Percentiles rank a stretch among this genome's conserved stretches.
Conservation (phyloP, 192 early-diverging fungal species). For the Coemansia umbellata region DNA sequence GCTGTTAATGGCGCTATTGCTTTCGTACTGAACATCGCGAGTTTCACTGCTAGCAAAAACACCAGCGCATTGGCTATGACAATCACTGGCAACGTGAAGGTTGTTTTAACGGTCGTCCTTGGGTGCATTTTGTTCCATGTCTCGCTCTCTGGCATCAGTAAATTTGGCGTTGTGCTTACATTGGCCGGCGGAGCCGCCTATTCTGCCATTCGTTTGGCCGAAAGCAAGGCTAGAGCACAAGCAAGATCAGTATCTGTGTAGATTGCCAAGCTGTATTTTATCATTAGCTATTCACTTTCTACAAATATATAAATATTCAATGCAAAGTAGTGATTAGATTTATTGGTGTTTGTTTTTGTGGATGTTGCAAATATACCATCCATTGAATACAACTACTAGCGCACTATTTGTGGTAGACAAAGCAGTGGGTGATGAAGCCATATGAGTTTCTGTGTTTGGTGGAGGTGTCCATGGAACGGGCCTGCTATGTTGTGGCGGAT, state of each 20-base stretch:
- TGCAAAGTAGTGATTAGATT: too few species aligned
- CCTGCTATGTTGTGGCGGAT: too few species aligned
- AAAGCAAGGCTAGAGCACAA: neutral
- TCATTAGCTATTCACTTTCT: too few species aligned
- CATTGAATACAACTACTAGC: too few species aligned
- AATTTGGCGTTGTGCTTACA: slow-evolving; percentile 36
- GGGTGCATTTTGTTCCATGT: slow-evolving; percentile 40
- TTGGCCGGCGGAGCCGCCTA: slow-evolving; percentile 25
- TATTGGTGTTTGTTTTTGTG: neutral
- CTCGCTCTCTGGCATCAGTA: slow-evolving; percentile 24
- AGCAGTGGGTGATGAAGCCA: too few species aligned
- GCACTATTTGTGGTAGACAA: too few species aligned
- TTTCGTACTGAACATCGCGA: slow-evolving; percentile 82
- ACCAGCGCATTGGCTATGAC: slow-evolving; percentile 68
- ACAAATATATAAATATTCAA: too few species aligned
- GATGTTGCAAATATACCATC: neutral
- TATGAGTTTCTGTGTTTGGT: too few species aligned
- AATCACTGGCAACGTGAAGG: slow-evolving; percentile 55
- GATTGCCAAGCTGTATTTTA: too few species aligned
- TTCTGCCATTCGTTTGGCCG: slow-evolving; percentile 11
- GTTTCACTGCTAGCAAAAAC: slow-evolving; percentile 82
- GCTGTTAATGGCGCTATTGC: slow-evolving; percentile 76
- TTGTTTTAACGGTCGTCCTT: slow-evolving; percentile 50
- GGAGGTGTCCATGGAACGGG: too few species aligned
- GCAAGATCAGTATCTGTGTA: neutral